These are phyloP conservation scores for Cyphellophora europaea DNA, from an alignment of 2,329 filamentous ascomycete genomes.

Conservation along the genomic window DNA sequence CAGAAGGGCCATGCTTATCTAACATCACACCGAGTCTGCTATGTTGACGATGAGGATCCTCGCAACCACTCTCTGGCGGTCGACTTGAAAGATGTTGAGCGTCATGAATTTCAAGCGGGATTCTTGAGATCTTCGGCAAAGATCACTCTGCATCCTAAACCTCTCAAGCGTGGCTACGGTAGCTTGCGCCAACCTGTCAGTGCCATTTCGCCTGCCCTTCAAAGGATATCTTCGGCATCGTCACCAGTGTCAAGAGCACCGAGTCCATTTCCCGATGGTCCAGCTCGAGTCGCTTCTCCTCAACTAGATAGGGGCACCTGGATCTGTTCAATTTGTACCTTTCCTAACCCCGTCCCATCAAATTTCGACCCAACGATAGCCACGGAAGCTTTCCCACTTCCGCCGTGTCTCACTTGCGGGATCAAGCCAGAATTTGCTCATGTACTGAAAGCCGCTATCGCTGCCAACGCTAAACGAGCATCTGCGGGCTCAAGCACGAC, in stretches of 20 bases:
- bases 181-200: slow-evolving; percentile 41
- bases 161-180: slow-evolving; percentile 53
- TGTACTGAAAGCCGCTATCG: slow-evolving; percentile 78
- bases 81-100: slow-evolving; percentile 83
- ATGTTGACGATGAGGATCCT: slow-evolving; percentile 81
- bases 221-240: slow-evolving; percentile 17
- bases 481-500: too few species aligned
- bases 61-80: slow-evolving; percentile 75
- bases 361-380: slow-evolving; percentile 85
- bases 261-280: slow-evolving; percentile 18
- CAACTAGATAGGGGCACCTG: slow-evolving; percentile 56
- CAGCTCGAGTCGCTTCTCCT: not conserved
- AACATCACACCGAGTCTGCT: slow-evolving; percentile 91
- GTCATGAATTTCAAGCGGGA: slow-evolving; percentile 77
- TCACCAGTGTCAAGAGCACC: slow-evolving; percentile 23
- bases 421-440: slow-evolving; percentile 81
- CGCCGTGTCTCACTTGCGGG: slow-evolving; percentile 84
- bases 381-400: slow-evolving; percentile 67
- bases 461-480: slow-evolving; percentile 49
- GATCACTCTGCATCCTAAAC: slow-evolving; percentile 78
- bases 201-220: slow-evolving; percentile 17
- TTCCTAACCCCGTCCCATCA: slow-evolving; percentile 83
- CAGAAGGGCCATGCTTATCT: slow-evolving; percentile 95
- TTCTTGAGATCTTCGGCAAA: slow-evolving; percentile 95
- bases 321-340: slow-evolving; percentile 93